Evolutionary conservation across 2,329 filamentous ascomycete species (phyloP), one percentile per base, ranked within the genome.

Genomic region (Monosporascus ibericus): DNA sequence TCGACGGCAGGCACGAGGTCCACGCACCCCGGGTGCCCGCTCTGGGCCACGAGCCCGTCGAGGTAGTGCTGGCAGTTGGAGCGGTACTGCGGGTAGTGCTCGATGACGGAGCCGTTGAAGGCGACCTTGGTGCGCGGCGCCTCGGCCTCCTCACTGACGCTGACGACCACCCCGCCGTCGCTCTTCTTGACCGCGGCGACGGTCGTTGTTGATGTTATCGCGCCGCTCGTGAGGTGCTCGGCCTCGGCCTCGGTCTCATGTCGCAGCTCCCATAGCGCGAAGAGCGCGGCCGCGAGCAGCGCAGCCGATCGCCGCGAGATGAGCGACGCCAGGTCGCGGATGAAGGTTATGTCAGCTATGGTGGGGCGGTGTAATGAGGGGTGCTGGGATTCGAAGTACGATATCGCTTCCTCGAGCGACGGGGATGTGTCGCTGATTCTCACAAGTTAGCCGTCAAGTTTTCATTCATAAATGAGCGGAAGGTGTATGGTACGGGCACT

Each of bases 21-120:
- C 22, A 90, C 80, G 3, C 72, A 68, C 18, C 62, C 61, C 37
- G 51, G 40, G 60, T 75, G 55, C 65, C 72, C 48, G 65, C 73
- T 60, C 62, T 65, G 52, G 58, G 69, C 48, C 61, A 83, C 76
- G 8, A 92, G 71, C 39, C 75, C 71, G 61, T 90, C 75, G 47
- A 92, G 70, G 59, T 84, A 83, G 6, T 65, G 65, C 66, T 92
- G 87, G 62, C 84, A 85, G 42, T 72, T 75, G 34, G 68, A 69
- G 22, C 79, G 73, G 67, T 90, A 92, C 7, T 75, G 73, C 0
- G 88, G 87, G 63, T 92, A 92, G 60, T 86, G 85, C 69, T 92
- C 87, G 49, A 92, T 84, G 48, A 92, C 87, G 27, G 85, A 87
- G 44, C 88, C 88, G 63, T 90, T 91, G 69, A 86, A 92, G 3